Conservation (phyloP, 1,284 basidiomycete species). For the Pseudozyma flocculosa region DNA sequence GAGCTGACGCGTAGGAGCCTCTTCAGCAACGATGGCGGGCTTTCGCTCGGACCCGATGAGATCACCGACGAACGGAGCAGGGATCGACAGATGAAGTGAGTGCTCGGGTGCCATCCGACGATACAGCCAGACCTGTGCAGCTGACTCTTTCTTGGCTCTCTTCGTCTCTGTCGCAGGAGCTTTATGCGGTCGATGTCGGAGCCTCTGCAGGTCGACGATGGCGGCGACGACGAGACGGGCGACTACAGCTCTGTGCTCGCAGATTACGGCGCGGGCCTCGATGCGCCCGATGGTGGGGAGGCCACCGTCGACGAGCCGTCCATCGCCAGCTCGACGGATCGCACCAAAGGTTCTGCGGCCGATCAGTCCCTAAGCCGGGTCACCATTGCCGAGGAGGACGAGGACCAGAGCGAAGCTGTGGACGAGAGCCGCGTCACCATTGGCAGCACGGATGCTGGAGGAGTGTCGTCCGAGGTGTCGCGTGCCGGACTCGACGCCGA, state of each 20-base stretch:
- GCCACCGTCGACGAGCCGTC: no score
- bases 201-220: conserved; percentile 21
- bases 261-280: no score
- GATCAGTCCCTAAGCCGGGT: no score
- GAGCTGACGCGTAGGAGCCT: conserved; percentile 30
- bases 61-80: conserved; percentile 2
- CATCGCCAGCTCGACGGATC: no score
- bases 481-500: not conserved
- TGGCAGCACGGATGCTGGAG: no score
- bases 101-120: not conserved
- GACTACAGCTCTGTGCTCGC: no score
- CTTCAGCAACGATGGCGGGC: conserved; percentile 22
- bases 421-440: not conserved
- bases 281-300: no score
- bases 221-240: conserved; percentile 16
- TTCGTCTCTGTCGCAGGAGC: no score
- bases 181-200: conserved; percentile 19
- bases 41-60: conserved; percentile 15
- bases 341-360: no score
- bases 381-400: conserved; percentile 4
- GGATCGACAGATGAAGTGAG: not conserved
- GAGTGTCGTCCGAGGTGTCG: no score
- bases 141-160: no score
- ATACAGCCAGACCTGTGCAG: not conserved
- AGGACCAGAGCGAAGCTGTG: conserved; percentile 3